Evolutionary conservation across 371 early-diverging fungal genomes (phyloP).

Genomic region (Saksenaea oblongispora): DNA sequence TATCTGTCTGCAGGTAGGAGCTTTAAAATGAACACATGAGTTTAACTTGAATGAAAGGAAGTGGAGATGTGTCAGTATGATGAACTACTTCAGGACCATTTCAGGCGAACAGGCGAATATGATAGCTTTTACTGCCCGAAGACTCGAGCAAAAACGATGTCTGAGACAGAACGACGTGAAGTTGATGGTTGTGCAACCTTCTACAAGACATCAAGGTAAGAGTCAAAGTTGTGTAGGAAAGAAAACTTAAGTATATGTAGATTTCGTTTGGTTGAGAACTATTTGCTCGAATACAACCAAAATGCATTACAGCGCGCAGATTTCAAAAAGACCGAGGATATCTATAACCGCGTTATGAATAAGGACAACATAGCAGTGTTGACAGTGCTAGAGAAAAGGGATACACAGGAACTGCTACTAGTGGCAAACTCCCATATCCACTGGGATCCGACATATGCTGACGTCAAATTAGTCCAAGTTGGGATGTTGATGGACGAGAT

Average conservation of each 20-base stretch:
- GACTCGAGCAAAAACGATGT: slow-evolving; percentile 91
- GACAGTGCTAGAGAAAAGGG: slow-evolving; percentile 82
- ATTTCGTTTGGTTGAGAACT: slow-evolving; percentile 78
- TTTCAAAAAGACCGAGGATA: slow-evolving; percentile 88
- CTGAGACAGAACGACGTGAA: slow-evolving; percentile 80
- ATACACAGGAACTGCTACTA: slow-evolving; percentile 68
- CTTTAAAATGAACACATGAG: not conserved
- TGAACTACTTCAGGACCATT: slow-evolving; percentile 78
- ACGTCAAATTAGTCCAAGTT: slow-evolving; percentile 98
- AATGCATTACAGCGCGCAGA: slow-evolving; percentile 87
- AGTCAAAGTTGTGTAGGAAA: not conserved
- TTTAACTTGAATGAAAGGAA: slow-evolving; percentile 60
- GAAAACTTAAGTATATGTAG: slow-evolving; percentile 37
- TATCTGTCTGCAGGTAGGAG: slow-evolving; percentile 89
- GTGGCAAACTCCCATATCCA: slow-evolving; percentile 95
- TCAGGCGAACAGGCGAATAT: slow-evolving; percentile 78
- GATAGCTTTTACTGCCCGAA: slow-evolving; percentile 95
- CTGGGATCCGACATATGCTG: slow-evolving; percentile 92
- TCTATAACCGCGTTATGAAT: slow-evolving; percentile 94
- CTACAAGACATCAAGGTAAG: slow-evolving; percentile 83
- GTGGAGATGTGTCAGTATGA: slow-evolving; percentile 87
- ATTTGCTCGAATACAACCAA: slow-evolving; percentile 92
- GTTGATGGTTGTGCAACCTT: slow-evolving; percentile 99
- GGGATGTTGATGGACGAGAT: slow-evolving; percentile 94
- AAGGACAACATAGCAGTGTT: slow-evolving; percentile 97